A percentile compares a stretch with the other conserved stretches of the same genome.
Evolutionary conservation across 1,284 basidiomycete genomes (phyloP).

Genomic region (Pascua sp.): DNA sequence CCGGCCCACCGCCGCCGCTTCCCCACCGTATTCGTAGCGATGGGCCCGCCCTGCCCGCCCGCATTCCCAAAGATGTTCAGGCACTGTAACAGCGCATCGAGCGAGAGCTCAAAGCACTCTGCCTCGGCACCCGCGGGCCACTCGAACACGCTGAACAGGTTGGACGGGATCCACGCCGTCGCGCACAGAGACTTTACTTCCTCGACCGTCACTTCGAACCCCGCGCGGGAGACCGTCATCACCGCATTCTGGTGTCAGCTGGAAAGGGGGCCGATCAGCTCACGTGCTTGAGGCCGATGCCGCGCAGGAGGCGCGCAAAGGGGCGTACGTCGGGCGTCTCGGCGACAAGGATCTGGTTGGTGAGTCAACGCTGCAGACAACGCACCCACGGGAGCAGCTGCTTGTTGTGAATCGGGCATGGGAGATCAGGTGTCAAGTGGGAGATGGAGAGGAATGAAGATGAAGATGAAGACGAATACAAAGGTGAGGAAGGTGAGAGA

Average conservation of each 20-base stretch:
- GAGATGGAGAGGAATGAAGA: not conserved
- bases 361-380: not conserved
- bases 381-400: not conserved
- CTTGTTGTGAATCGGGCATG: not conserved
- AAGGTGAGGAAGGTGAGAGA: too few relatives aligned
- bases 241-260: conserved; percentile 63
- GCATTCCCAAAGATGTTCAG: conserved; percentile 89
- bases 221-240: conserved; percentile 64
- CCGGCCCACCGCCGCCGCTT: conserved; percentile 47
- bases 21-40: conserved; percentile 2
- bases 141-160: conserved; percentile 71
- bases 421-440: not conserved
- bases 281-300: conserved; percentile 72
- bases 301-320: conserved; percentile 68
- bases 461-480: not conserved
- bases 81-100: conserved; percentile 78
- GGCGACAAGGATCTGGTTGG: conserved; percentile 67
- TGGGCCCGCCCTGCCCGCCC: conserved; percentile 17
- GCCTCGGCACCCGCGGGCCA: conserved; percentile 50
- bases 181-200: conserved; percentile 74
- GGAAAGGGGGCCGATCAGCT: conserved; percentile 3
- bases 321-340: conserved; percentile 74
- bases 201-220: conserved; percentile 80
- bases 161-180: conserved; percentile 75
- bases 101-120: conserved; percentile 72